Evolutionary conservation across 2,329 filamentous ascomycete species (phyloP), one percentile per base, ranked within the genome.

Genomic region (Hypocrella siamensis): DNA sequence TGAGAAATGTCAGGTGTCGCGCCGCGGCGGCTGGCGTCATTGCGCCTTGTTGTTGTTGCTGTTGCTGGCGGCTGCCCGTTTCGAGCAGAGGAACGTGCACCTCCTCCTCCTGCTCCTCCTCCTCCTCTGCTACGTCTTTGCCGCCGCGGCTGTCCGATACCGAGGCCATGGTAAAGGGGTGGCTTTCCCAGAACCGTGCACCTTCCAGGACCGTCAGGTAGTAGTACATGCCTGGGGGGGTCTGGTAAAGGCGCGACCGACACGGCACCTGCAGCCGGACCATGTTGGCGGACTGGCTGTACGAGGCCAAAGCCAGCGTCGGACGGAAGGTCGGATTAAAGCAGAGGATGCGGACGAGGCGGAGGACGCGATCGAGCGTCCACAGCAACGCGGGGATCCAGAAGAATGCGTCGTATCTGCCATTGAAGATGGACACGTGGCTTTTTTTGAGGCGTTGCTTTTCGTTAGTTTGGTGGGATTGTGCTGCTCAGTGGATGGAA

Each of bases 391-490:
- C 47, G 3, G 62, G 63, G 0, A 61, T 49, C 58, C 63, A 72
- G 31, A 68, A 59, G 15, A 66, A 58, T 7, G 46, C 42, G 32
- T 69, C 61, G 35, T 60, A 71, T 29, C 57, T 48, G 15, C 59
- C 59, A 5, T 52, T 45, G 36, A 69, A 70, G 16, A 70, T 65
- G n/a, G 68, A 52, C 35, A 69, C 51, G 40, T 75, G 53, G 33
- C 65, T 53, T 42, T 11, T 21, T 6, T 42, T 39, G 11, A 6
- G 25, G 6, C 25, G 6, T 7, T 15, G 8, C 14, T 11, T 27
- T 27, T 27, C 25, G 8, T 11, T 15, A 3, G 10, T 3, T 6
- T 6, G 9, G 25, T 6, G 25, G 25, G 25, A 27, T 10, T n/a
- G 10, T 7, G 8, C 9, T 27, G 25, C 7, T 6, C 10, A 12